Evolutionary conservation across 1,284 basidiomycete species (phyloP).

Genomic region (Rhizoctonia solani): DNA sequence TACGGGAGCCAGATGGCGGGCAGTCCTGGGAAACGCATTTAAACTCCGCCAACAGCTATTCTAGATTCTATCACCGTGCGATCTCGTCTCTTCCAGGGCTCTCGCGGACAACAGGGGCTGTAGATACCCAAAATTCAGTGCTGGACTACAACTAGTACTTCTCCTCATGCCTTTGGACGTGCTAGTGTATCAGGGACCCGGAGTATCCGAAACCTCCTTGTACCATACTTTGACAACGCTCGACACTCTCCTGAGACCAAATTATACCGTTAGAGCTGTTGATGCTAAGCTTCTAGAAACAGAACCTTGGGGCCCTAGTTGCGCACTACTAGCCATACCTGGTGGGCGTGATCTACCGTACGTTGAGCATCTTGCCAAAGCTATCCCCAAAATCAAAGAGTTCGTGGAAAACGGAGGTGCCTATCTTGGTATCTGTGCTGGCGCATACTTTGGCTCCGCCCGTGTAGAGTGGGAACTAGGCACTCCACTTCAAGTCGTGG

Average conservation of each 20-base stretch:
- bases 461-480: slow-evolving; percentile 55
- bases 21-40: not conserved
- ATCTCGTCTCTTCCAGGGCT: not conserved
- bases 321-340: slow-evolving; percentile 78
- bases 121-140: no score
- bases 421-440: slow-evolving; percentile 68
- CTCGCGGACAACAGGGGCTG: no score
- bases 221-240: slow-evolving; percentile 61
- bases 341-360: slow-evolving; percentile 59
- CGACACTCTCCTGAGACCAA: slow-evolving; percentile 63
- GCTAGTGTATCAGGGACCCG: slow-evolving; percentile 76
- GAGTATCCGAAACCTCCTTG: slow-evolving; percentile 63
- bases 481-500: slow-evolving; percentile 53
- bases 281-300: slow-evolving; percentile 59
- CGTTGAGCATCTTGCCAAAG: slow-evolving; percentile 51
- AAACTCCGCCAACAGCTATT: not conserved
- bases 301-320: slow-evolving; percentile 76
- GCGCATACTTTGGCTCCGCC: slow-evolving; percentile 56
- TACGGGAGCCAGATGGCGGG: not conserved
- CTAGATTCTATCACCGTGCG: not conserved
- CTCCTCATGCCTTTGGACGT: slow-evolving; percentile 63
- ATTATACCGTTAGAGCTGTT: slow-evolving; percentile 78
- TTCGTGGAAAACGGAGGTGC: slow-evolving; percentile 73
- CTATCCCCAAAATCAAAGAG: slow-evolving; percentile 56
- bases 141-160: not conserved